Conservation (phyloP, 2,329 filamentous ascomycete genomes). For the Chalaropsis thielavioides region DNA sequence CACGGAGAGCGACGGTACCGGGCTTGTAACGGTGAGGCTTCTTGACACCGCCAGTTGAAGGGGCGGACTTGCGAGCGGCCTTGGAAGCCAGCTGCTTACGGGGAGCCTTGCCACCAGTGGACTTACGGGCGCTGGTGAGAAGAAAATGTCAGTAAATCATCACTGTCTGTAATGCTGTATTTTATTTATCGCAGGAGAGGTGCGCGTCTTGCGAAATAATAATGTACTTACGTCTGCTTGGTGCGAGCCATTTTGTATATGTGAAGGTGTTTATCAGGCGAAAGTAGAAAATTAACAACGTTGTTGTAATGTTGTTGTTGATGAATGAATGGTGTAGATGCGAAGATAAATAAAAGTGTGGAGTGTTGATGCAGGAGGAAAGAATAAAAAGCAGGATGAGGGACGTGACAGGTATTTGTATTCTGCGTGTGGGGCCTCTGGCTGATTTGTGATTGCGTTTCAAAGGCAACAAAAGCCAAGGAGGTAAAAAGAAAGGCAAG, state of each 20-base stretch:
- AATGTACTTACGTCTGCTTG: constrained; percentile 40
- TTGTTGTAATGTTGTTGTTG: constrained; percentile 26
- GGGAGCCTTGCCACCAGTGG: constrained; percentile 63
- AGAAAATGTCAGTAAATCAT: neutral
- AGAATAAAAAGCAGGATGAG: constrained; percentile 15
- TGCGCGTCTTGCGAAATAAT: constrained; percentile 35
- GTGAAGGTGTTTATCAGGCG: constrained; percentile 25
- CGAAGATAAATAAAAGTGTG: constrained; percentile 20
- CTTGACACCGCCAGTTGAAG: constrained; percentile 94
- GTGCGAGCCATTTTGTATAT: constrained; percentile 45
- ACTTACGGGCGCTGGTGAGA: constrained; percentile 45
- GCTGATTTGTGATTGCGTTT: constrained; percentile 20
- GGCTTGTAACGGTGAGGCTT: constrained; percentile 86
- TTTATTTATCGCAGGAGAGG: too few relatives aligned
- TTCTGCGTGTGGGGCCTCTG: constrained; percentile 18
- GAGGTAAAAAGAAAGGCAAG: neutral
- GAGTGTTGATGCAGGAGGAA: constrained; percentile 30
- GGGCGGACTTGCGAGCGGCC: constrained; percentile 95
- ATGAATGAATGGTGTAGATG: neutral
- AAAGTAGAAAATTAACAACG: constrained; percentile 23
- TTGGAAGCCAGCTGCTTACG: constrained; percentile 98
- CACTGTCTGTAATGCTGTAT: too few relatives aligned
- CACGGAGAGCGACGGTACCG: constrained; percentile 90
- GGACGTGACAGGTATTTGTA: constrained; percentile 23
- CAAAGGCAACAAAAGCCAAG: neutral